Base-by-base conservation (phyloP, 2,329 filamentous ascomycete genomes). In the Cladophialophora immunda region DNA sequence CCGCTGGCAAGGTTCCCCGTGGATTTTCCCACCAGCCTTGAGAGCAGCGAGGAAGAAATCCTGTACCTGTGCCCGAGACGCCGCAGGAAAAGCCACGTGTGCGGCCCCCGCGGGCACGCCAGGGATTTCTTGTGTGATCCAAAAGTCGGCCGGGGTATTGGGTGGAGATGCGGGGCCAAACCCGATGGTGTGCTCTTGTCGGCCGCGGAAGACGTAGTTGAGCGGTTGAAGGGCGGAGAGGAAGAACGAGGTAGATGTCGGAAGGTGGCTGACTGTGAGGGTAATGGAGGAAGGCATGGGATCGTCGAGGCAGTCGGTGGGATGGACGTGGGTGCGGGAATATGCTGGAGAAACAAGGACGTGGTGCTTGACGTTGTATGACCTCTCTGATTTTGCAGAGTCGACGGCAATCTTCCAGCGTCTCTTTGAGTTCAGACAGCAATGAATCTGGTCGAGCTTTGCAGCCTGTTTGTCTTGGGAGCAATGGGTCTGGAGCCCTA, bases 201-300 rank as follows among this genome's bases (percentile, higher is more conserved):
- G 82, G 64, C 86, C 87, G 69, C 92, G 85, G 76, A 89, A 96
- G 68, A 86, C 86, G 68, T 96, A 89, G 41, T 91, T 91, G 25
- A 97, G 84, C 3, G 92, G 90, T 73, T 94, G 92, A 7, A 92
- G 85, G 70, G 93, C 85, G 69, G 91, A 87, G 25, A 93, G 87
- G 79, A 93, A 97, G 82, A 96, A 97, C 7, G 92, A 95, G 58
- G 90, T 88, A 3, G 93, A 91, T 38, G 89, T 88, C 62, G 92
- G 87, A 62, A 97, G 87, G 78, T 94, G 89, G 68, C 89, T 89
- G 75, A 97, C 93, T 41, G 86, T 88, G 68, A 90, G 81, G 68
- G 86, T 87, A 68, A 89, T 83, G 75, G 88, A 87, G 52, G 87
- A 87, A 72, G 87, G 86, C 87, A 90, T 90, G 62, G 32, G 38